Conservation (phyloP, 140 eudicot genomes). For the Bidens hawaiensis region DNA sequence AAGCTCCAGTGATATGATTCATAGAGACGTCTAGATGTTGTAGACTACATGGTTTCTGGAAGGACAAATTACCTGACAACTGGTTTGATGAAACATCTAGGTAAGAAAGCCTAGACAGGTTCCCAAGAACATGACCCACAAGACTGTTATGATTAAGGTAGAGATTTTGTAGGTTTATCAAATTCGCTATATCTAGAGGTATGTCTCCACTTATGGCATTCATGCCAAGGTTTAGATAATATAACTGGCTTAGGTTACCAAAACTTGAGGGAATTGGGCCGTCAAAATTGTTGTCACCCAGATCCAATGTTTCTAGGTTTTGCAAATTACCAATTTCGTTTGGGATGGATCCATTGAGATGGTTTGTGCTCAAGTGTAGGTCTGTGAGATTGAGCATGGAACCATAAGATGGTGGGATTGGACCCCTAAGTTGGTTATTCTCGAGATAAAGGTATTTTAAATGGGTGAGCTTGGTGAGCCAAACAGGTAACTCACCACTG, state of each 20-base stretch:
- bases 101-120: background rate
- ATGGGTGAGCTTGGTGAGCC: slow-evolving; percentile 1
- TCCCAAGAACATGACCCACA: background rate
- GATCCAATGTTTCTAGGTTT: background rate
- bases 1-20: background rate
- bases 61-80: background rate
- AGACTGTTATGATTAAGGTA: background rate
- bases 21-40: background rate
- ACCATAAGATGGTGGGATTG: background rate
- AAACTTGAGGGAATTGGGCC: background rate
- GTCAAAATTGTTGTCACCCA: too few relatives aligned
- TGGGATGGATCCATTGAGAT: background rate
- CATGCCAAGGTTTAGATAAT: background rate
- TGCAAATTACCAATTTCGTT: background rate
- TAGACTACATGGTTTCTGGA: background rate
- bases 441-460: background rate
- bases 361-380: slow-evolving; percentile 4
- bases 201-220: background rate
- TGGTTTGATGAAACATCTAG: slow-evolving; percentile 15
- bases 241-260: background rate
- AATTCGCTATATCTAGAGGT: background rate
- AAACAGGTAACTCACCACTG: too few relatives aligned
- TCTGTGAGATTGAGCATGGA: background rate
- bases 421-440: background rate
- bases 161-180: background rate